These are phyloP conservation scores for Pseudonitzschia multistriata DNA, from an alignment of 108 stramenopile genomes.

Conservation along the genomic window DNA sequence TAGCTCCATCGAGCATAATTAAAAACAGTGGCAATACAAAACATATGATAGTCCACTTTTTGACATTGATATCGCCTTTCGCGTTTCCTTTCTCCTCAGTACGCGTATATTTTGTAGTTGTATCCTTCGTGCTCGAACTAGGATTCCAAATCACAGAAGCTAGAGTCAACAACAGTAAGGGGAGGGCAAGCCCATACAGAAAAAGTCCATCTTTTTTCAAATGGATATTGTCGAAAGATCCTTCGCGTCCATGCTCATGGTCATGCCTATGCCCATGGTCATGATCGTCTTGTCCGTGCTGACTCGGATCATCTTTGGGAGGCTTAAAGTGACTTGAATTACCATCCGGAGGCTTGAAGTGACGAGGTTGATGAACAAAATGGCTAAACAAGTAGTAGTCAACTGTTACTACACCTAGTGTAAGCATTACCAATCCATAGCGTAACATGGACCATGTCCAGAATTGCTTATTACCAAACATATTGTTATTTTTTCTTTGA, in stretches of 20 bases:
- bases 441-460: slow-evolving; percentile 2
- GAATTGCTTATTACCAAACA: neutral
- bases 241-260: slow-evolving; percentile 2
- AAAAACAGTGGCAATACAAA: neutral
- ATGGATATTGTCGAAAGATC: slow-evolving; percentile 4
- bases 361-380: slow-evolving; percentile 14
- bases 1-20: neutral
- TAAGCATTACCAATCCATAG: neutral
- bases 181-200: slow-evolving; percentile 10
- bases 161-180: neutral
- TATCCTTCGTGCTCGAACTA: neutral
- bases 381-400: slow-evolving; percentile 15
- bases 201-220: slow-evolving; percentile 15
- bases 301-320: neutral
- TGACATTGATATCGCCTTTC: neutral
- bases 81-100: neutral
- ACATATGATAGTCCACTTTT: neutral
- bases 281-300: too few relatives aligned
- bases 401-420: neutral
- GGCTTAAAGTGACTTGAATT: neutral
- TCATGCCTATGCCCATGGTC: neutral
- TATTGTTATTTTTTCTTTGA: neutral
- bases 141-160: slow-evolving; percentile 8
- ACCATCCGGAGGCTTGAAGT: neutral
- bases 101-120: neutral